Base-by-base conservation (phyloP, 169 alveolate genomes). In the Ichthyophthirius multifiliis region DNA sequence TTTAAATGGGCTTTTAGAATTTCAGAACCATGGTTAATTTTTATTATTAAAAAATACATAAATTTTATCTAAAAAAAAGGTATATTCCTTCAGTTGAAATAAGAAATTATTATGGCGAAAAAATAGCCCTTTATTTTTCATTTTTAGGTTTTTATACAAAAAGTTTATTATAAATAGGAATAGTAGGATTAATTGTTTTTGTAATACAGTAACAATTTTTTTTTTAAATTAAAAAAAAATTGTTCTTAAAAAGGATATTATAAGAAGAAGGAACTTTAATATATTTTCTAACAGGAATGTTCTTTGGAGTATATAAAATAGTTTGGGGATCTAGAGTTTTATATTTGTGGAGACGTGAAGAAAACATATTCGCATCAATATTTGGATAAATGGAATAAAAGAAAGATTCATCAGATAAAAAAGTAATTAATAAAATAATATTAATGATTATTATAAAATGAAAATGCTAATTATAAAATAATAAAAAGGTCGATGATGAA, bases 91-190 rank as follows among this genome's bases (percentile, higher is more conserved):
- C 32, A 1, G 15, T 45, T 9, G 41, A 43, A 65, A 79, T 79
- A 1, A 46, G 85, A 47, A 64, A 79, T 23, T 79, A 79, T 30
- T 79, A 79, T 79, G 85, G 85, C 1, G 85, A 79, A 45, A 79
- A 79, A 18, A 73, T 79, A 6, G 85, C 81, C 15, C 75, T 79
- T 9, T 79, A 79, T 46, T 79, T 65, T 37, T 31, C 65, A 1
- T 79, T 79, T 67, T 39, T 79, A 34, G 75, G 80, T 5, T 67
- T 62, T 35, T 79, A 79, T 46, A 65, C 85, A 1, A 67, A 45
- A 10, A 65, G 44, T 20, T 37, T 79, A 45, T 10, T 44, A 3
- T 46, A 55, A 0, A 46, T 79, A 2, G 85, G 81, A 13, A 27
- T 67, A 18, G 13, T 79, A 7, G 85, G 85, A 0, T 37, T 79